phyloP scores from a whole-genome alignment of 2,329 filamentous ascomycete genomes.

The Madurella mycetomatis region DNA sequence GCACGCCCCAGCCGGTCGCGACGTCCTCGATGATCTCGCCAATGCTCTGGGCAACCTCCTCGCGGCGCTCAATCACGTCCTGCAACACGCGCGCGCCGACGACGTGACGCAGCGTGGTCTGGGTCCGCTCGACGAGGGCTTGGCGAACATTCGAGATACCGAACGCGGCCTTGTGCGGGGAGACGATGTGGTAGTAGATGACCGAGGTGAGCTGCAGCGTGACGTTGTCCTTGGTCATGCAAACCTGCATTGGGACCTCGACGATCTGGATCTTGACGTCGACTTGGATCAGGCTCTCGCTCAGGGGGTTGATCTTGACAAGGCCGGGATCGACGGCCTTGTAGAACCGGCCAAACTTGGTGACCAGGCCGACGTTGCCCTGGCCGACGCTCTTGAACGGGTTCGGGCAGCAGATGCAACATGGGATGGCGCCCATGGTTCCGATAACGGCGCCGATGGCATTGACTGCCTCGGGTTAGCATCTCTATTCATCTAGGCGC shows the following conservation, averaged over 20 bases:
- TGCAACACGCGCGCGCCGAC: conserved; percentile 93
- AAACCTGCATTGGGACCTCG: conserved; percentile 90
- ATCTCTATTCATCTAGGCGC: neutral
- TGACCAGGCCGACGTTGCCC: conserved; percentile 92
- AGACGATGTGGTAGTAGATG: conserved; percentile 97
- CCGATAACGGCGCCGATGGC: conserved; percentile 72
- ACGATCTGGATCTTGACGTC: conserved; percentile 99
- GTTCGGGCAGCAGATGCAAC: conserved; percentile 89
- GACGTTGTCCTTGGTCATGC: conserved; percentile 99
- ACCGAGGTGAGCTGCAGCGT: conserved; percentile 90
- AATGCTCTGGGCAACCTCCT: conserved; percentile 93
- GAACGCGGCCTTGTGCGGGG: conserved; percentile 94
- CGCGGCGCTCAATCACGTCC: conserved; percentile 96
- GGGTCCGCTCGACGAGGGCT: conserved; percentile 95
- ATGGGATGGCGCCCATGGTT: conserved; percentile 78
- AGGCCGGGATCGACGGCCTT: conserved; percentile 94
- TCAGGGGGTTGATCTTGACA: conserved; percentile 94
- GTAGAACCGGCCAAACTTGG: conserved; percentile 92
- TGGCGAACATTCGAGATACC: conserved; percentile 92
- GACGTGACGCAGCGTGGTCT: conserved; percentile 95
- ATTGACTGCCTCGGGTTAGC: conserved; percentile 16
- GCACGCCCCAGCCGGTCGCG: conserved; percentile 87
- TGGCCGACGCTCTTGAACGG: conserved; percentile 90
- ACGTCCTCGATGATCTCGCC: conserved; percentile 97
- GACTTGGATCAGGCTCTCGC: conserved; percentile 82